Base-by-base conservation (phyloP, 352 stramenopile genomes). In the Chrysophaeum taylorii region DNA sequence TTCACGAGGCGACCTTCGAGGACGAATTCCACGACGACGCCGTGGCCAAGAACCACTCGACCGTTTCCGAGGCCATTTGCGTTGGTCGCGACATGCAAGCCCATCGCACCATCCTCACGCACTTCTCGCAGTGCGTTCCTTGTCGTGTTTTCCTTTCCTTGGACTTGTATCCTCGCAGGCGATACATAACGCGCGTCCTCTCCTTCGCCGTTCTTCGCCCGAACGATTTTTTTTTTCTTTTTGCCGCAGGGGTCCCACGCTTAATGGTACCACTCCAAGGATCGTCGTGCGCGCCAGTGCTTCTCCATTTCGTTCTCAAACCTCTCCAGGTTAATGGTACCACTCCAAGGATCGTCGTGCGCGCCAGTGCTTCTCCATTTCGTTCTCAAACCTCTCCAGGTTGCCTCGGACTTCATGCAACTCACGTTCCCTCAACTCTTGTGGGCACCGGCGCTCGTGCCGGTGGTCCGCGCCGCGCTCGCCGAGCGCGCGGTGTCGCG, bases 1-100 rank as follows among this genome's bases (percentile, higher is more conserved):
- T 98, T 68, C 94, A 98, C 73, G 94, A 98, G 79, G 93, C 94
- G 35, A 98, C 94, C 0, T 98, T 98, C 76, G 93, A 97, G 72
- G 89, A 98, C 78, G 85, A 84, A 53, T 88, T 96, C 83, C 74
- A 85, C 52, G 77, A 87, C 33, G 92, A 98, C 73, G 94, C 94
- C 23, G 85, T 91, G 48, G 80, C 92, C 35, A 98, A 98, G 79
- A 81, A 86, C 38, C 94, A 98, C 84, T 94, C 82, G 50, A 98
- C 94, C 7, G 92, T 94, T 29, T 79, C 82, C 0, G 91, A 98
- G 76, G 93, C 93, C 0, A 79, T 97, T 15, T 68, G 76, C 12
- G 84, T 98, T 0, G 92, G 84, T 67, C 79, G 60, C 77, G 82
- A 52, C 57, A 93, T 80, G 92, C 77, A 82, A 57, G 84, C 89